These are phyloP conservation scores for Lenwebbia sp. DNA, from an alignment of 345 rosid species.

Conservation along the genomic window DNA sequence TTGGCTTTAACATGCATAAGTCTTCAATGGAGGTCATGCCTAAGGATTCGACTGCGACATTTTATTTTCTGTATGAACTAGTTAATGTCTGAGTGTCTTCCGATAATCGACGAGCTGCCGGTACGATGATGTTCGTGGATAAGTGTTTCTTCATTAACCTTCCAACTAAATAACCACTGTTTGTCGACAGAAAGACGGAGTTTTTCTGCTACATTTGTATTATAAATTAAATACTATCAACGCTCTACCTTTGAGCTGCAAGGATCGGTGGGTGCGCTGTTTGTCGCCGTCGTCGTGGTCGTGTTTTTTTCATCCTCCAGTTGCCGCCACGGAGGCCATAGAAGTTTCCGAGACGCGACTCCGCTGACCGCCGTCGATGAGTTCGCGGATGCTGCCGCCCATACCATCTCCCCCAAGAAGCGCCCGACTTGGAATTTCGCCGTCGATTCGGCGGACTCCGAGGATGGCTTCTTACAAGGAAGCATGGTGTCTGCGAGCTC, in stretches of 20 bases:
- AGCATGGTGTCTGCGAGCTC: slow-evolving; percentile 38
- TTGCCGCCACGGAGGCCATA: background rate
- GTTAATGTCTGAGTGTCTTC: background rate
- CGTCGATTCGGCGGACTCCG: background rate
- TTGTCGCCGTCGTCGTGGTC: background rate
- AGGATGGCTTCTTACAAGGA: slow-evolving; percentile 28
- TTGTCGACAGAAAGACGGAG: background rate
- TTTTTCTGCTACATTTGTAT: background rate
- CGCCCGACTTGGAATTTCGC: background rate
- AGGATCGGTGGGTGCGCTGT: background rate
- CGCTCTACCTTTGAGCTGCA: background rate
- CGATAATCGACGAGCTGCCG: background rate
- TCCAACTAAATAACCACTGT: background rate
- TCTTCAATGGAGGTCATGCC: background rate
- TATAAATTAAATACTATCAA: background rate
- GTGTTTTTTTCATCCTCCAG: background rate
- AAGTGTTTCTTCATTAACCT: background rate
- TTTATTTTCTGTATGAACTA: background rate
- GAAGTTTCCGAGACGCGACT: background rate
- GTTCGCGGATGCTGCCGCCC: background rate
- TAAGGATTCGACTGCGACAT: background rate
- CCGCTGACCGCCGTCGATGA: background rate
- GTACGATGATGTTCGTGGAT: background rate
- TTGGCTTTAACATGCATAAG: background rate
- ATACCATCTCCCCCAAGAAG: background rate